Evolutionary conservation across 306 rosid species (phyloP).

Genomic region (Quercus gilva): DNA sequence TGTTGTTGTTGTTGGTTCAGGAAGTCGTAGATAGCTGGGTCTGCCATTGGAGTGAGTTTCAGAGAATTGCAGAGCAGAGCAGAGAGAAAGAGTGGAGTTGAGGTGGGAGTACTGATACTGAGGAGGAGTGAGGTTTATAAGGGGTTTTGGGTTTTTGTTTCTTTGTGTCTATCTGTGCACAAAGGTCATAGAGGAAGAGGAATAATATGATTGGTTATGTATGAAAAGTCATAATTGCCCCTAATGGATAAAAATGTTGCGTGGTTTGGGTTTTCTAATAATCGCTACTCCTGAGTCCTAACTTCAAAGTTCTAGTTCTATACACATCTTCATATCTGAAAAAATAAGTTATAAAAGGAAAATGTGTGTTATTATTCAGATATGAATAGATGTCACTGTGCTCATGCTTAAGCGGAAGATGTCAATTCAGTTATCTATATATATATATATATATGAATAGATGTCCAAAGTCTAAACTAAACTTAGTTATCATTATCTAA

Average conservation of each 20-base stretch:
- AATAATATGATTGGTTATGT: not conserved
- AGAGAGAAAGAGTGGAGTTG: not conserved
- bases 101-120: not conserved
- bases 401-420: too few species aligned
- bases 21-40: slow-evolving; percentile 45
- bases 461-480: not conserved
- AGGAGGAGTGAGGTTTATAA: slow-evolving; percentile 14
- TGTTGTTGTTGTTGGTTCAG: slow-evolving; percentile 17
- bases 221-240: not conserved
- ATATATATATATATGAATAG: too few species aligned
- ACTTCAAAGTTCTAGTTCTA: not conserved
- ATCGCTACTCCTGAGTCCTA: too few species aligned
- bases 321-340: not conserved
- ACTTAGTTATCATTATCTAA: not conserved
- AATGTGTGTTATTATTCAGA: not conserved
- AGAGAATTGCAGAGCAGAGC: not conserved
- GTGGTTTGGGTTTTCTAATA: not conserved
- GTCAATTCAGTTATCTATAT: too few species aligned
- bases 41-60: slow-evolving; percentile 36
- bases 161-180: not conserved
- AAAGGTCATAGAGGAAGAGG: not conserved
- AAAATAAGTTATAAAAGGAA: too few species aligned
- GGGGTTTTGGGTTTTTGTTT: not conserved
- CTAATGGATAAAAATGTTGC: not conserved
- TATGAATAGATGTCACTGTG: not conserved